Percentiles rank a stretch among this genome's conserved stretches.
Conservation (phyloP, 768 basidiomycete species). For the Suillus subalutaceus region DNA sequence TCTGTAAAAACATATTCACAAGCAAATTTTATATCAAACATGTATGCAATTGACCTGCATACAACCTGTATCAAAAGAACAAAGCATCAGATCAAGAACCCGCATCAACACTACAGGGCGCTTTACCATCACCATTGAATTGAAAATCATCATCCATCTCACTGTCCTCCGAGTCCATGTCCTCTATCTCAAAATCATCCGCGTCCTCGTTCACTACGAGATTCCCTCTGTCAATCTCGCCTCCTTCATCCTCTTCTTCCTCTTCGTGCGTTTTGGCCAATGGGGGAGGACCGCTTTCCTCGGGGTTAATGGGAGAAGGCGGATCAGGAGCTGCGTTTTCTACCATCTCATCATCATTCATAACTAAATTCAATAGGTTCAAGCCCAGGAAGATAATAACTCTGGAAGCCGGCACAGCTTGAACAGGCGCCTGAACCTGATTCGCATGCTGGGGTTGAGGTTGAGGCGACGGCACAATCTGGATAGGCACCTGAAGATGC, state of each 20-base stretch:
- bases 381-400: slow-evolving; percentile 5
- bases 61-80: slow-evolving; percentile 12
- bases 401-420: not conserved
- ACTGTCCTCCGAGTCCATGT: slow-evolving; percentile 18
- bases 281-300: not conserved
- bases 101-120: too few species aligned
- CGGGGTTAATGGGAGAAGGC: not conserved
- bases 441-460: not conserved
- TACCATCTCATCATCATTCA: not conserved
- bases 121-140: slow-evolving; percentile 10
- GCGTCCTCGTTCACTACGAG: slow-evolving; percentile 13
- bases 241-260: not conserved
- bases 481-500: not conserved
- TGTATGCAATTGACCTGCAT: too few species aligned
- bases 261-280: slow-evolving; percentile 2
- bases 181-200: slow-evolving; percentile 2
- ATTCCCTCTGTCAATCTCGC: not conserved
- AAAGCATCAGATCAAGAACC: slow-evolving; percentile 13
- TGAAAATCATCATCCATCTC: slow-evolving; percentile 1
- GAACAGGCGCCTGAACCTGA: not conserved
- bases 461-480: not conserved
- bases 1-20: not conserved
- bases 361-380: slow-evolving; percentile 5
- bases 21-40: not conserved
- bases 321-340: not conserved